Evolutionary conservation across 2,329 filamentous ascomycete species (phyloP).

Genomic region (Coniella lustricola): DNA sequence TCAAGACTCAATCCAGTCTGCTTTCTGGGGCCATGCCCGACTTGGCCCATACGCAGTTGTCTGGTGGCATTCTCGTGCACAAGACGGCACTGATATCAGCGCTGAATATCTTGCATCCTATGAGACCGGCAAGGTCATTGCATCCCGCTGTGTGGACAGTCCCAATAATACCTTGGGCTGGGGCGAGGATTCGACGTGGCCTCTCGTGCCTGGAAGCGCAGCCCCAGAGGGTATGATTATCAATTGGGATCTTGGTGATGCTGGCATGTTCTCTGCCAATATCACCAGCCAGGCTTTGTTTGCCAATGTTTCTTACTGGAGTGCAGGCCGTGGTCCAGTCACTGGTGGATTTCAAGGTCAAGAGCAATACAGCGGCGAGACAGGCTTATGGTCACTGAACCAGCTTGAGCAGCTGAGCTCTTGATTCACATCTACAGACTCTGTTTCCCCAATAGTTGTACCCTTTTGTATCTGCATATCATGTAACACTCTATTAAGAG

Average conservation of each 20-base stretch:
- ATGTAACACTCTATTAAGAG: too few relatives aligned
- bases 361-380: neutral
- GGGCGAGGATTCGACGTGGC: neutral
- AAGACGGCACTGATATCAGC: neutral
- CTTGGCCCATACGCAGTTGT: neutral
- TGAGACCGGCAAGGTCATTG: neutral
- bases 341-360: neutral
- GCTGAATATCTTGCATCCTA: neutral
- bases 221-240: neutral
- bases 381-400: neutral
- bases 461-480: too few relatives aligned
- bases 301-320: neutral
- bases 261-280: neutral
- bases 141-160: neutral
- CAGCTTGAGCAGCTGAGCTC: neutral
- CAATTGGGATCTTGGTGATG: neutral
- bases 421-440: neutral
- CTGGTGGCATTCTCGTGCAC: neutral
- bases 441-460: too few relatives aligned
- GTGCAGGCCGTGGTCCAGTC: neutral
- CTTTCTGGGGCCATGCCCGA: neutral
- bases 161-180: neutral
- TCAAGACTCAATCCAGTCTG: neutral
- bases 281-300: neutral
- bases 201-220: neutral